phyloP scores from a whole-genome alignment of 1,139 yeast species.

The Geotrichum fermentans region DNA sequence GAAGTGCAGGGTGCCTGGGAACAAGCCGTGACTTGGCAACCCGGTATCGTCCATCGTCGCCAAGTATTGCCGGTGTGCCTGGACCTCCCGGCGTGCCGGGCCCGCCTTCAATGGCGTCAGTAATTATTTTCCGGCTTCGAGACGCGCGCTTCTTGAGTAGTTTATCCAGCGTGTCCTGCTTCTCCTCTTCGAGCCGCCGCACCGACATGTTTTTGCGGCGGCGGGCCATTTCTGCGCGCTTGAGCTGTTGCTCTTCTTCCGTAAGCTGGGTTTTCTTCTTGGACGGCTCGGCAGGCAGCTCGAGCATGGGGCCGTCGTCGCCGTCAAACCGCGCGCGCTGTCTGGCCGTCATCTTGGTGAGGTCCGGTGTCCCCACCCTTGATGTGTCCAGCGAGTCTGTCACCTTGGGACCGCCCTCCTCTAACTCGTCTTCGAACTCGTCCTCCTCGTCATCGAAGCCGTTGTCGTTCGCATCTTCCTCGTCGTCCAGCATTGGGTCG shows the following conservation, averaged over 20 bases:
- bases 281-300: constrained; percentile 31
- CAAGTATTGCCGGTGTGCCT: constrained; percentile 4
- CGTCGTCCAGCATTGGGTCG: constrained; percentile 22
- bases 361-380: constrained; percentile 34
- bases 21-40: constrained; percentile 6
- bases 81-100: constrained; percentile 24
- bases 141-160: constrained; percentile 75
- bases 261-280: constrained; percentile 52
- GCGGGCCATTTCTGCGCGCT: constrained; percentile 85
- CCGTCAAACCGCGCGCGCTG: constrained; percentile 39
- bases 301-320: constrained; percentile 28
- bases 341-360: constrained; percentile 39
- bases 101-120: constrained; percentile 26
- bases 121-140: constrained; percentile 34
- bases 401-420: constrained; percentile 24
- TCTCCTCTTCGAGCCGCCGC: constrained; percentile 84
- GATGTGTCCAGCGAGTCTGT: constrained; percentile 27
- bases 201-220: constrained; percentile 81
- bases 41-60: constrained; percentile 12
- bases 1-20: constrained; percentile 12
- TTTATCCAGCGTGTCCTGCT: constrained; percentile 82
- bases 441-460: constrained; percentile 22
- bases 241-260: constrained; percentile 76
- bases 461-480: constrained; percentile 25
- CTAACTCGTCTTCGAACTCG: constrained; percentile 31